Evolutionary conservation across 495 filamentous ascomycete species (phyloP), one percentile per base, ranked within the genome.

Genomic region (Talaromyces proteolyticus): DNA sequence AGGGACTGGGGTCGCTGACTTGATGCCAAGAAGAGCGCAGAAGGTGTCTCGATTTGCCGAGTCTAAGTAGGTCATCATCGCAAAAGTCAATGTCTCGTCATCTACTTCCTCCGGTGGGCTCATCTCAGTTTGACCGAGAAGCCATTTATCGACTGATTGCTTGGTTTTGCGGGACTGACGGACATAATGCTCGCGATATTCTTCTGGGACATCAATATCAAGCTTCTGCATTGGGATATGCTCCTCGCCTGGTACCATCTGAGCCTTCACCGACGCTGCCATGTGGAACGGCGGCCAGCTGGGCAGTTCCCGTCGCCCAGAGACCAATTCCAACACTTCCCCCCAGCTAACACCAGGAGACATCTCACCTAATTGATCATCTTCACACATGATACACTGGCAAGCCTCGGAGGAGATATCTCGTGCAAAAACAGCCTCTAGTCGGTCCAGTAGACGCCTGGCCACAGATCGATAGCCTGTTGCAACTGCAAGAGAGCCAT

Each of bases 391-490:
- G 42, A 87, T 65, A 64, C 91, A 92, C 18, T 66, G 65, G 62
- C 91, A 96, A 3, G 78, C 82, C 51, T 95, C 84, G 0, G 82
- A 84, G 0, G 88, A 87, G 26, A 99, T 85, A 56, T 96, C 90
- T 43, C 94, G 77, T 18, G 89, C 87, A 63, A 99, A 97, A 14
- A 99, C 89, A 21, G 88, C 84, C 59, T 96, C 93, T 11, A 99
- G 70, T 46, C 92, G 84, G 60, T 99, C 93, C n/a, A 97, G 77
- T 20, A 97, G 65, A 34, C 91, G 80, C 2, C 94, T 83, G n/a
- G 94, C 94, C 34, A 97, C 85, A 6, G 91, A 96, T 44, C 86
- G 81, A 66, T 97, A 96, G 2, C 94, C 94, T 4, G 94, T 97
- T 19, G 93, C 93, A 0, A 99, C 94, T 5, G 94, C 94, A 14